Evolutionary conservation across 2,329 filamentous ascomycete genomes (phyloP).

Genomic region (Talaromyces verruculosus): DNA sequence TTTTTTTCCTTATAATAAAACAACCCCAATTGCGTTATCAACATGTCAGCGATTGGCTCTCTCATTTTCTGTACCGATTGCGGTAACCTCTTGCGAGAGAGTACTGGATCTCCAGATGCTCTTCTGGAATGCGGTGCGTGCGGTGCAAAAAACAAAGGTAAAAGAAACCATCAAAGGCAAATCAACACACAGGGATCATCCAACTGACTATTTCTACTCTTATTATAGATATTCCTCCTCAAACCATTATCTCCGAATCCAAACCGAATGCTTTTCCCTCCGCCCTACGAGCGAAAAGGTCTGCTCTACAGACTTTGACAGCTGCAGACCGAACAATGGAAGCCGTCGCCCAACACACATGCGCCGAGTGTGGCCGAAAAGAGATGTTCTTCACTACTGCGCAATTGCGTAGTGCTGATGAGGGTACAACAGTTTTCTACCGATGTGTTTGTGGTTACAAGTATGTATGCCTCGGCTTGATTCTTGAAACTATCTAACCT

Average conservation of each 20-base stretch:
- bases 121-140: slow-evolving; percentile 82
- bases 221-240: slow-evolving; percentile 67
- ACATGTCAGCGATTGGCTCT: slow-evolving; percentile 85
- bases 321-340: slow-evolving; percentile 75
- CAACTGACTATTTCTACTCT: background rate
- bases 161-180: slow-evolving; percentile 15
- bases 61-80: slow-evolving; percentile 92
- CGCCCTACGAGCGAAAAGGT: slow-evolving; percentile 77
- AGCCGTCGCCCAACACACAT: slow-evolving; percentile 66
- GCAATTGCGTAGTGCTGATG: slow-evolving; percentile 88
- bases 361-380: slow-evolving; percentile 75
- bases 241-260: slow-evolving; percentile 76
- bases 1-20: background rate
- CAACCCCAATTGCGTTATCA: background rate
- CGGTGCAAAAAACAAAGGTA: slow-evolving; percentile 80
- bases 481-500: slow-evolving; percentile 15
- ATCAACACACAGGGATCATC: background rate
- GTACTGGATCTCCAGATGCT: slow-evolving; percentile 72
- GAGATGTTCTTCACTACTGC: slow-evolving; percentile 83
- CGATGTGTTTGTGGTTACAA: slow-evolving; percentile 83
- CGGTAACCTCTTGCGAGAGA: slow-evolving; percentile 82
- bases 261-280: slow-evolving; percentile 91
- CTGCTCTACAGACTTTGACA: slow-evolving; percentile 79
- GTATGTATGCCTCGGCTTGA: slow-evolving; percentile 50
- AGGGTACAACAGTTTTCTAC: slow-evolving; percentile 91